Evolutionary conservation across 345 rosid species (phyloP).

Genomic region (Raphanus raphanistrum): DNA sequence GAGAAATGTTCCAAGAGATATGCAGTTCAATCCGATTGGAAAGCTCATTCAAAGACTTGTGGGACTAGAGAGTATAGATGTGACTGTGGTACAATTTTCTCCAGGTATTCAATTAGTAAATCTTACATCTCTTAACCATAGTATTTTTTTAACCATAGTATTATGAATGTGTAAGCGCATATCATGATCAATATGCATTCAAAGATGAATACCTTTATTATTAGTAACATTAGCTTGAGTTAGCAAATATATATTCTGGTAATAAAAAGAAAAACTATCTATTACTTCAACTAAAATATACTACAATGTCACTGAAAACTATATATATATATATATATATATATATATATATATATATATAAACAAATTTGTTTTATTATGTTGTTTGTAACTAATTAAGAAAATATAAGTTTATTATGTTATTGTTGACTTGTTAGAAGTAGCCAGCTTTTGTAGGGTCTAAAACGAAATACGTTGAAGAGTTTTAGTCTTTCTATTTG

Average conservation of each 20-base stretch:
- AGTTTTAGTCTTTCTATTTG: neutral
- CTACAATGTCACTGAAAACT: constrained; percentile 1
- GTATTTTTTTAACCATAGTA: neutral
- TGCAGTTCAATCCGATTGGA: constrained; percentile 98
- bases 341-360: neutral
- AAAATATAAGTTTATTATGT: neutral
- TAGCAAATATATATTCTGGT: neutral
- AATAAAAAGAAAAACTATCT: neutral
- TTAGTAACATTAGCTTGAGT: neutral
- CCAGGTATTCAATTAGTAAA: constrained; percentile 50
- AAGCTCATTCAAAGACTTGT: constrained; percentile 95
- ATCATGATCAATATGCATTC: neutral
- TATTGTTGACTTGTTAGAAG: constrained; percentile 16
- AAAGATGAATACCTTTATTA: neutral
- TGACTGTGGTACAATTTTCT: constrained; percentile 89
- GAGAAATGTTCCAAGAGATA: constrained; percentile 92
- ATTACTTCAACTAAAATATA: neutral
- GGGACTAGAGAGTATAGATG: constrained; percentile 97
- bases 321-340: neutral
- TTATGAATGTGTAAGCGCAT: neutral
- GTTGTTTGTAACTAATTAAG: neutral
- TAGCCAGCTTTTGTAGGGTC: constrained; percentile 27
- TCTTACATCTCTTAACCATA: neutral
- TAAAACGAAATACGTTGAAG: neutral
- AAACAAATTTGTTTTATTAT: neutral